Base-by-base conservation (phyloP, 495 filamentous ascomycete species). In the Penicillium malachiteum region DNA sequence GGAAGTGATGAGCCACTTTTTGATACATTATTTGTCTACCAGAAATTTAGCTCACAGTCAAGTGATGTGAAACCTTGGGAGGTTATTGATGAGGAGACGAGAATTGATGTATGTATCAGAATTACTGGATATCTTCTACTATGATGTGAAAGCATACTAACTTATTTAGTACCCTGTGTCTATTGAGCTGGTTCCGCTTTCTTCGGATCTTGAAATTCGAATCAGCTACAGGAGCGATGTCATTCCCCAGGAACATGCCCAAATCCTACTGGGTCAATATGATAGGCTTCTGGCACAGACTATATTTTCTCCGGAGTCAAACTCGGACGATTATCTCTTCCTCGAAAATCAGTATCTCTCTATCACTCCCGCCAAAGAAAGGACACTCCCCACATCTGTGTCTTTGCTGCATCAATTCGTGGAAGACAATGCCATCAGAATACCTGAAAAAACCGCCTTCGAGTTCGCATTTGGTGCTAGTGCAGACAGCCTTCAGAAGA, bases 21-120 rank as follows among this genome's bases (percentile, higher is more conserved):
- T 59, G 90, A 95, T 67, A 89, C 89, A 0, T 69, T 95, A 31
- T 84, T 95, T 64, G 85, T 85, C 0, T 93, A 89, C 63, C 91
- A 92, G 61, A 91, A 89, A 56, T 54, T 77, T 48, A 55, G 50
- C 43, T 64, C 53, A 0, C 48, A 47, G 0, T 37, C 38, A 6
- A 34, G 56, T 3, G 61, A 68, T 5, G 1, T 33, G 9, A 14
- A 50, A 3, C 42, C 53, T 1, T 86, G 82, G 82, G 65, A 78
- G 30, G 50, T 81, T 8, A 54, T 78, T 13, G 70, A 79, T 45
- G 85, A 86, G 54, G 71, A 78, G 52, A 81, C 82, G 48, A 78
- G 70, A 12, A 78, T 82, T 38, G 82, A 87, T 66, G 73, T 80
- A 72, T 53, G 79, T 76, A 3, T 37, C 31, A n/a, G 5, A 1